A percentile compares a stretch with the other conserved stretches of the same genome.
These are phyloP conservation scores for Hypsizygus ulmarius DNA, from an alignment of 1,284 basidiomycete genomes.

Conservation along the genomic window DNA sequence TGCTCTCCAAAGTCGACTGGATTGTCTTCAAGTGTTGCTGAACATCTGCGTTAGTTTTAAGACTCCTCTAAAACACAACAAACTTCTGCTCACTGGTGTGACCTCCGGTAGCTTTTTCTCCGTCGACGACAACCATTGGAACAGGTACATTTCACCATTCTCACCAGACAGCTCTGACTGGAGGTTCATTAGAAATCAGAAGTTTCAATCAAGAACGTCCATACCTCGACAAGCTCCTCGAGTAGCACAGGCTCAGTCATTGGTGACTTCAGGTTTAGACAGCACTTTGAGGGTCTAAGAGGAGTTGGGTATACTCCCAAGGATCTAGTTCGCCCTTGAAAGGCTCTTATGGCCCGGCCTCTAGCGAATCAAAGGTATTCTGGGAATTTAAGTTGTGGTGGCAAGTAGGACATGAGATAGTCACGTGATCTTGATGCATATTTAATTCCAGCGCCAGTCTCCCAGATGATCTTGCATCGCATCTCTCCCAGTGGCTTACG, in stretches of 20 bases:
- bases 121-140: conserved; percentile 75
- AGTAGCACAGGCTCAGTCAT: conserved; percentile 13
- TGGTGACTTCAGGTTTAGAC: not conserved
- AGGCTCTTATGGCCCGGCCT: too few species aligned
- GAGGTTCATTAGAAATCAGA: not conserved
- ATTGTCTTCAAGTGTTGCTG: conserved; percentile 66
- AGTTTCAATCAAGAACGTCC: conserved; percentile 2
- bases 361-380: too few species aligned
- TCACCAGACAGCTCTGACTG: conserved; percentile 72
- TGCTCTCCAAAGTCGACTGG: conserved; percentile 61
- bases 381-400: too few species aligned
- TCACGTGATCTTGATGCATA: too few species aligned
- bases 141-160: conserved; percentile 76
- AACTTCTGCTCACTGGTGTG: conserved; percentile 42
- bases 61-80: not conserved
- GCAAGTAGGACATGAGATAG: too few species aligned
- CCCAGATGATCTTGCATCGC: too few species aligned
- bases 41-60: conserved; percentile 4
- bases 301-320: too few species aligned
- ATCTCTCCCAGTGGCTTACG: too few species aligned
- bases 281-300: not conserved
- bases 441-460: too few species aligned
- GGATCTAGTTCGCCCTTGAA: too few species aligned
- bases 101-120: conserved; percentile 57
- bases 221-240: conserved; percentile 20